Evolutionary conservation across 1,139 yeast genomes (phyloP).

Genomic region (Suhomyces taliae): DNA sequence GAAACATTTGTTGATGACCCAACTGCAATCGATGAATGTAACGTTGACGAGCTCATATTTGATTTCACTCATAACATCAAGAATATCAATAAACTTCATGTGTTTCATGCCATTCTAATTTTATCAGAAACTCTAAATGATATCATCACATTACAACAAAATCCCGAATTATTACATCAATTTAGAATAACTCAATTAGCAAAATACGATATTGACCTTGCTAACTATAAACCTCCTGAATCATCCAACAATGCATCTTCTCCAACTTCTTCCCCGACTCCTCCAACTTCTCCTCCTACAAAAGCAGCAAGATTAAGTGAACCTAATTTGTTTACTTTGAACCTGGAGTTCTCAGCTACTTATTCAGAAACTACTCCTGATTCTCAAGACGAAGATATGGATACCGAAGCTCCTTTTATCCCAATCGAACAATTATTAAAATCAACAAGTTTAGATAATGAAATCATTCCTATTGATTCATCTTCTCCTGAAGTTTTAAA

Average conservation of each 20-base stretch:
- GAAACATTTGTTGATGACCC: conserved; percentile 51
- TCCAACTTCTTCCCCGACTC: conserved; percentile 9
- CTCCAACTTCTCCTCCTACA: conserved; percentile 24
- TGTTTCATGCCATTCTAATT: conserved; percentile 38
- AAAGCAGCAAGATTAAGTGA: conserved; percentile 17
- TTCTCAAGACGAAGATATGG: conserved; percentile 10
- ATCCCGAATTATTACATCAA: conserved; percentile 24
- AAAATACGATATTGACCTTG: conserved; percentile 17
- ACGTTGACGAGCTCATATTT: conserved; percentile 35
- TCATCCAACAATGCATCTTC: background rate
- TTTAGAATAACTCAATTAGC: conserved; percentile 30
- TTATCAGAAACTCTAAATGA: conserved; percentile 33
- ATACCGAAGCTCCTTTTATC: conserved; percentile 14
- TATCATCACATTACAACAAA: conserved; percentile 32
- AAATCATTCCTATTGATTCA: conserved; percentile 19
- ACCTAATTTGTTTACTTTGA: conserved; percentile 1
- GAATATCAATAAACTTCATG: conserved; percentile 36
- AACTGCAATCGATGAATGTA: conserved; percentile 32
- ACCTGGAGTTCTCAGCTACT: background rate
- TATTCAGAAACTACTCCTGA: conserved; percentile 14
- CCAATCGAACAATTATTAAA: conserved; percentile 28
- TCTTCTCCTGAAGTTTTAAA: conserved; percentile 11
- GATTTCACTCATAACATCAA: conserved; percentile 33
- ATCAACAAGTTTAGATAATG: conserved; percentile 16
- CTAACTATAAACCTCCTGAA: background rate